These are phyloP conservation scores for Kodamaea derodonti DNA, from an alignment of 1,139 yeast species.

Conservation along the genomic window DNA sequence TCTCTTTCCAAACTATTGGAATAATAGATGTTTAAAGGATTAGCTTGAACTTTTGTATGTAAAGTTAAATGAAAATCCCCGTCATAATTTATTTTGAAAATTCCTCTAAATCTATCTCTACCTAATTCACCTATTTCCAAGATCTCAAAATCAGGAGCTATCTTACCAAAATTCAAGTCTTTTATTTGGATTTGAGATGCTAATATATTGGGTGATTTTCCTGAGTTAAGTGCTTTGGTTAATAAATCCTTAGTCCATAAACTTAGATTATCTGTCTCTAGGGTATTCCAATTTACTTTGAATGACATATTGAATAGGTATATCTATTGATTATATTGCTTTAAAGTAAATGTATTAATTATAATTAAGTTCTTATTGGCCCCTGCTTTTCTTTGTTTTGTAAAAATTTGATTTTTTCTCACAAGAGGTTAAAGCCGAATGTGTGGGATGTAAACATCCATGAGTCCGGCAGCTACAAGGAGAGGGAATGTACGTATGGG, in stretches of 20 bases:
- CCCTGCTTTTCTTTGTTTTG: not conserved
- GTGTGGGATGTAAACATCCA: not conserved
- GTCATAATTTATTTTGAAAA: conserved; percentile 72
- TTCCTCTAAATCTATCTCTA: conserved; percentile 76
- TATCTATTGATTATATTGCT: not conserved
- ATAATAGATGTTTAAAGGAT: conserved; percentile 69
- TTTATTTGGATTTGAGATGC: conserved; percentile 72
- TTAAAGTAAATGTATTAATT: no score
- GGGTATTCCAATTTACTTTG: conserved; percentile 75
- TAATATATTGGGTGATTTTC: conserved; percentile 69
- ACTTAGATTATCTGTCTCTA: conserved; percentile 65
- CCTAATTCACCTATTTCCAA: conserved; percentile 85
- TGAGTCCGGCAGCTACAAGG: no score
- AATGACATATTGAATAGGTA: conserved; percentile 54
- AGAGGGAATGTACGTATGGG: no score
- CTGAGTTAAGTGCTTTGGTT: conserved; percentile 75
- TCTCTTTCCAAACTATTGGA: conserved; percentile 44
- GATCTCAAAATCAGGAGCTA: conserved; percentile 76
- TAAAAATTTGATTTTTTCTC: not conserved
- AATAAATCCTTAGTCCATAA: conserved; percentile 65
- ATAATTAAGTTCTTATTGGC: not conserved
- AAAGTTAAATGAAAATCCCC: conserved; percentile 81
- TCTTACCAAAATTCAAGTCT: conserved; percentile 73
- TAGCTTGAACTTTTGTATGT: conserved; percentile 82
- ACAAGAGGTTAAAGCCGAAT: not conserved